Conservation (phyloP, 2,329 filamentous ascomycete genomes). For the Hypoxylon sp. region DNA sequence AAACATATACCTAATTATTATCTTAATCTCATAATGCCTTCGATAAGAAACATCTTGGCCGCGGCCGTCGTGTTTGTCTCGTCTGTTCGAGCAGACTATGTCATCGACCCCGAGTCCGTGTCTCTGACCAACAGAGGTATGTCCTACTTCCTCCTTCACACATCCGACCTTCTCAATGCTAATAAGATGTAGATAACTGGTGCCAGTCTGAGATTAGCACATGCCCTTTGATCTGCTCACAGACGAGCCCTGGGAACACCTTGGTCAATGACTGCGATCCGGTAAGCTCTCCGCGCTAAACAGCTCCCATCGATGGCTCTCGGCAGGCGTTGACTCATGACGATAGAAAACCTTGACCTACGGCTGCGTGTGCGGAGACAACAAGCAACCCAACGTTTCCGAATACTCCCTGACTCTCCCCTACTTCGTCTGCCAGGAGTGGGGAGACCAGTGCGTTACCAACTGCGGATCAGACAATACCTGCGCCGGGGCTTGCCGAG, state of each 20-base stretch:
- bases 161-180: constrained; percentile 13
- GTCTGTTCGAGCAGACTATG: constrained; percentile 67
- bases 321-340: constrained; percentile 29
- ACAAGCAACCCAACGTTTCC: constrained; percentile 75
- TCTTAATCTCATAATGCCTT: constrained; percentile 60
- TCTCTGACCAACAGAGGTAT: constrained; percentile 63
- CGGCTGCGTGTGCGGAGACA: constrained; percentile 77
- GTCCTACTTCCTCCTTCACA: constrained; percentile 44
- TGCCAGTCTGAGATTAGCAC: constrained; percentile 71
- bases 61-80: constrained; percentile 65
- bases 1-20: constrained; percentile 19
- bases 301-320: background rate
- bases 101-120: constrained; percentile 73
- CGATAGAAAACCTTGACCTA: constrained; percentile 70
- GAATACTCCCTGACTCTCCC: constrained; percentile 84
- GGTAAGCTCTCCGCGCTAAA: constrained; percentile 56
- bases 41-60: constrained; percentile 66
- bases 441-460: constrained; percentile 74
- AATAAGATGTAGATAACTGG: constrained; percentile 63
- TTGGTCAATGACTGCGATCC: constrained; percentile 75
- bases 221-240: constrained; percentile 79
- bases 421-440: constrained; percentile 80
- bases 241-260: constrained; percentile 64
- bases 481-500: constrained; percentile 71
- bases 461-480: constrained; percentile 65